Base-by-base conservation (phyloP, 345 rosid genomes). In the Excoecaria agallocha region DNA sequence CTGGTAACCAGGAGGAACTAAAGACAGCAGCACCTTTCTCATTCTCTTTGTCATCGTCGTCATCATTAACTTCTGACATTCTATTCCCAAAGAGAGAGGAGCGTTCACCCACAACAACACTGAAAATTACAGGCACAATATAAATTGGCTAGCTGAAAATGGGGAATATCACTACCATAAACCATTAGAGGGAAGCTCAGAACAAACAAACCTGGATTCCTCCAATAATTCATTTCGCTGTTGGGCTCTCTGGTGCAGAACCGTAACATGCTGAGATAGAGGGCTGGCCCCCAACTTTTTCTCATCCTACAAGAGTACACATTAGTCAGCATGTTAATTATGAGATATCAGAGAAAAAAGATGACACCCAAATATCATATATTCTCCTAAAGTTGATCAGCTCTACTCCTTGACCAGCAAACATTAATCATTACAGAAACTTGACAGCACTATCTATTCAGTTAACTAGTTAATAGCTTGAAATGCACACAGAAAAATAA, bases 1-100 rank as follows among this genome's bases (percentile, higher is more conserved):
- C 88, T 0, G 98, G 99, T 82, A 93, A 82, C 99, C 99, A 93
- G 61, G 93, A 85, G 39, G 98, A 93, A 79, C 85, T 83, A 76
- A 93, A 90, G 80, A 87, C 87, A 39, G 85, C 76, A 69, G 89
- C 86, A 63, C 88, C 97, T 65, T 85, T 80, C 69, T 84, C 86
- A 0, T 68, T 70, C 74, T 69, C 74, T 30, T 67, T 67, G 30
- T 76, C 87, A 59, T 89, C 58, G 49, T 78, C 92, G 51, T 87
- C 97, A 17, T 85, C 93, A 25, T 88, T 96, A 25, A 87, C 85
- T 48, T 76, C 88, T 6, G 82, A 72, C 75, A 82, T 75, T 74
- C 75, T 81, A 50, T 76, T 86, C 51, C 88, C 85, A 45, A 91
- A 95, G 52, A 84, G 65, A 2, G 91, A 86, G 45, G 96, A 82